Evolutionary conservation across 2,329 filamentous ascomycete species (phyloP).

Genomic region (Pseudogymnoascus sp.): DNA sequence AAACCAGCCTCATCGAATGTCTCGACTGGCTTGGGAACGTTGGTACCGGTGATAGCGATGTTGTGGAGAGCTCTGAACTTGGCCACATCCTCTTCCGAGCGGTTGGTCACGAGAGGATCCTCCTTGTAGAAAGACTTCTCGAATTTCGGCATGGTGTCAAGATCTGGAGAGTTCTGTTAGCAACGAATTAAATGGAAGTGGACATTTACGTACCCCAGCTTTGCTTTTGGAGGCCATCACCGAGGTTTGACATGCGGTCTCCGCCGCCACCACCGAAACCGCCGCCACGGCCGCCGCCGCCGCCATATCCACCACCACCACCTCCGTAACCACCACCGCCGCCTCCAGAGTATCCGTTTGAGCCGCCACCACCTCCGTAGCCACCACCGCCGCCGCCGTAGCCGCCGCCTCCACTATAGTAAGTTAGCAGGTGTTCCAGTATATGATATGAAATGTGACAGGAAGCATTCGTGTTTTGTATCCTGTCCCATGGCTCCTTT

Average conservation of each 20-base stretch:
- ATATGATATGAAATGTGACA: conserved; percentile 13
- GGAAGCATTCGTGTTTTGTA: conserved; percentile 19
- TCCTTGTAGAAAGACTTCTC: conserved; percentile 99
- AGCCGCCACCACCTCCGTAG: conserved; percentile 28
- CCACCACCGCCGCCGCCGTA: conserved; percentile 36
- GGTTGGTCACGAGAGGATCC: conserved; percentile 65
- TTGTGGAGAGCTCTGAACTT: conserved; percentile 79
- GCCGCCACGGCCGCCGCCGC: conserved; percentile 36
- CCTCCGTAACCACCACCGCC: conserved; percentile 25
- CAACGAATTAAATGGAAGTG: conserved; percentile 1
- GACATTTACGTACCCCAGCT: conserved; percentile 63
- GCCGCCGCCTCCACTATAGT: conserved; percentile 41
- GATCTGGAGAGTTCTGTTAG: conserved; percentile 45
- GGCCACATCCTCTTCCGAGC: conserved; percentile 72
- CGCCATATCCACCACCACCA: conserved; percentile 26
- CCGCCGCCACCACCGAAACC: conserved; percentile 69
- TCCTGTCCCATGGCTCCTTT: conserved; percentile 9
- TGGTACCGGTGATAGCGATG: conserved; percentile 70
- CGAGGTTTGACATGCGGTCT: conserved; percentile 90
- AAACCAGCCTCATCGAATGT: conserved; percentile 98
- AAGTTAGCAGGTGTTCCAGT: conserved; percentile 30
- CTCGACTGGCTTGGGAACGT: conserved; percentile 89
- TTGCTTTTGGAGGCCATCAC: conserved; percentile 78
- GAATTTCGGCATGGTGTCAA: conserved; percentile 79
- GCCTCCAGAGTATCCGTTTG: conserved; percentile 31